Percentiles rank a stretch among this genome's conserved stretches.
Evolutionary conservation across 495 filamentous ascomycete species (phyloP).

Genomic region (Lentithecium fluviatile): DNA sequence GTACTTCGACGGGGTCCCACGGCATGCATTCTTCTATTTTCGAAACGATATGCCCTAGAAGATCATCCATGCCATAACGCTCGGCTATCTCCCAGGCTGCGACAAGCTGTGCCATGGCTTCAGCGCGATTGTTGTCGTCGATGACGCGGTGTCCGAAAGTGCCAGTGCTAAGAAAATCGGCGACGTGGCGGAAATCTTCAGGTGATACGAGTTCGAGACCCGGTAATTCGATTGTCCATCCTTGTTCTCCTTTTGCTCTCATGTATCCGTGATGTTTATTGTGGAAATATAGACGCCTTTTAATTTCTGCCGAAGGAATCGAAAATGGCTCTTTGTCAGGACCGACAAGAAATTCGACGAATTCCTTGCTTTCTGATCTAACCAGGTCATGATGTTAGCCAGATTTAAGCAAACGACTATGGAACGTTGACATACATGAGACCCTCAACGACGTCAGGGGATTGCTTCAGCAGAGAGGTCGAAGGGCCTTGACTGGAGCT

Average conservation of each 20-base stretch:
- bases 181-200: constrained; percentile 8
- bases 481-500: too few relatives aligned
- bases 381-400: background rate
- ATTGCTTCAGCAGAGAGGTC: too few relatives aligned
- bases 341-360: constrained; percentile 12
- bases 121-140: constrained; percentile 1
- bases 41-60: constrained; percentile 17
- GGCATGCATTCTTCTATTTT: constrained; percentile 8
- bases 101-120: constrained; percentile 3
- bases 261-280: background rate
- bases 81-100: constrained; percentile 16
- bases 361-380: background rate
- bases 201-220: background rate
- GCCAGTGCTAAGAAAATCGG: constrained; percentile 2
- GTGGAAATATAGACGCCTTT: background rate
- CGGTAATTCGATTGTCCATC: background rate
- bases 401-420: background rate
- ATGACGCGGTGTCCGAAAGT: constrained; percentile 10
- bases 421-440: background rate
- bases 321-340: constrained; percentile 1
- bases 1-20: constrained; percentile 7
- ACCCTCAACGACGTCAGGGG: background rate
- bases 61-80: constrained; percentile 15
- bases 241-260: background rate
- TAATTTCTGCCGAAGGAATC: background rate